phyloP scores from a whole-genome alignment of 1,284 basidiomycete genomes.

The Ceratobasidium sp. region DNA sequence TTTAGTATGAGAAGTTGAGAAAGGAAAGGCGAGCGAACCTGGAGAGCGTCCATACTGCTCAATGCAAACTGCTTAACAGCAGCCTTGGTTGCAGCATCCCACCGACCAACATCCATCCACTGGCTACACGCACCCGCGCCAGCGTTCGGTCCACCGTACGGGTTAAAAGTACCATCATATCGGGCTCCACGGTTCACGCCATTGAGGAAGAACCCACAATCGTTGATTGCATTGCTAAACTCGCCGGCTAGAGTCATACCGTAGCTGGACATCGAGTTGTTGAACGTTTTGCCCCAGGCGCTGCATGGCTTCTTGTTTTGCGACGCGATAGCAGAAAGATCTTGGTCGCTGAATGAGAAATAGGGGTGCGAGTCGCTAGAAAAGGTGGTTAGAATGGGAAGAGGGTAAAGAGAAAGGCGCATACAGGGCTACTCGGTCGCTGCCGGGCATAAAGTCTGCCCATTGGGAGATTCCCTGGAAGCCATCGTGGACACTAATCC shows the following conservation, averaged over 20 bases:
- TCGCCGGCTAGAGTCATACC: slow-evolving; percentile 87
- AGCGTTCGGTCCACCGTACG: slow-evolving; percentile 50
- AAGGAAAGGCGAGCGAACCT: slow-evolving; percentile 50
- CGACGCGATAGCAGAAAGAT: slow-evolving; percentile 57
- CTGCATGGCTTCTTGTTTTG: slow-evolving; percentile 67
- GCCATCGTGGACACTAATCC: slow-evolving; percentile 76
- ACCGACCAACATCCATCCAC: slow-evolving; percentile 82
- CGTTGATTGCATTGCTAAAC: slow-evolving; percentile 85
- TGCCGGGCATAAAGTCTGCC: slow-evolving; percentile 77
- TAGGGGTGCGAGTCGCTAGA: slow-evolving; percentile 80
- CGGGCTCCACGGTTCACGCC: slow-evolving; percentile 62
- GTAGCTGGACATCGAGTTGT: slow-evolving; percentile 66
- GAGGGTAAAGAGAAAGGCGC: slow-evolving; percentile 51
- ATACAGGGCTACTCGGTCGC: slow-evolving; percentile 78
- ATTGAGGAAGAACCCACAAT: slow-evolving; percentile 78
- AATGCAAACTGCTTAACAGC: slow-evolving; percentile 75
- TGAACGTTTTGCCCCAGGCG: slow-evolving; percentile 71
- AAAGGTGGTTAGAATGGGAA: not conserved
- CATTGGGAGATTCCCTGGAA: slow-evolving; percentile 62
- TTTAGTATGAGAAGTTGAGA: not conserved
- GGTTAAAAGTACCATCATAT: slow-evolving; percentile 59
- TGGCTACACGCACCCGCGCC: slow-evolving; percentile 67
- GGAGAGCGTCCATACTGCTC: slow-evolving; percentile 67
- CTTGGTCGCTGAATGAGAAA: slow-evolving; percentile 73
- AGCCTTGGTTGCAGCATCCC: slow-evolving; percentile 70